Evolutionary conservation across 768 basidiomycete genomes (phyloP), one percentile per base, ranked within the genome.

Genomic region (Hygrophorus pudorinus): DNA sequence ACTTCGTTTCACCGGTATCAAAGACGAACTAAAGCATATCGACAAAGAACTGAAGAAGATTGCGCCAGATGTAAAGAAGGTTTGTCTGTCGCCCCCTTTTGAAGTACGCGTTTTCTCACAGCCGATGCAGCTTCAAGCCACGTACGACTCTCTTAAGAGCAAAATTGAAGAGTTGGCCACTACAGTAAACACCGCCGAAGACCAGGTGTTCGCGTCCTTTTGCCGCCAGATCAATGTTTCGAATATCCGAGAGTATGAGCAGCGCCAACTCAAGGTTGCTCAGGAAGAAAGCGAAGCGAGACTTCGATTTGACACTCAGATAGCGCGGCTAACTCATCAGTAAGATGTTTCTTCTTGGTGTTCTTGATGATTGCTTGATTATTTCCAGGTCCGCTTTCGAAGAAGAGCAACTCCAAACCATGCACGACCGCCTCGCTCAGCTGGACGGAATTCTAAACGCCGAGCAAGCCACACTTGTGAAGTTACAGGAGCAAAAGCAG

Each of bases 201-300:
- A 90, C 55, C 66, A 66, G 2, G 65, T 93, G 10, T 98, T 93
- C 56, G 66, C 61, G 1, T 60, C 64, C 2, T 97, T 99, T 65
- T 97, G 93, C 57, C 59, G 63, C 30, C 74, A 78, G 52, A 91
- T 97, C 51, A 74, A 78, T 8, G 82, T 96, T 5, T 59, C 65
- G 12, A 81, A 81, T 61, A 90, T 99, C 50, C 78, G 93, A 20
- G 89, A 93, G 53, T 99, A 93, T 58, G 94, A 98, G 62, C 85
- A 90, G 57, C 78, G 85, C 16, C 90, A 94, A 56, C 68, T 97
- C 24, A 86, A 83, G 59, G 76, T 87, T 17, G 89, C 87, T 0
- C 83, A 91, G 60, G 86, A 87, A 53, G 90, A 91, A 60, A 86
- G 78, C 55, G 87, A 86, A 53, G 86, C 85, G 6, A 67, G 87